Evolutionary conservation across 2,329 filamentous ascomycete genomes (phyloP).

Genomic region (Fusarium chlamydosporum): DNA sequence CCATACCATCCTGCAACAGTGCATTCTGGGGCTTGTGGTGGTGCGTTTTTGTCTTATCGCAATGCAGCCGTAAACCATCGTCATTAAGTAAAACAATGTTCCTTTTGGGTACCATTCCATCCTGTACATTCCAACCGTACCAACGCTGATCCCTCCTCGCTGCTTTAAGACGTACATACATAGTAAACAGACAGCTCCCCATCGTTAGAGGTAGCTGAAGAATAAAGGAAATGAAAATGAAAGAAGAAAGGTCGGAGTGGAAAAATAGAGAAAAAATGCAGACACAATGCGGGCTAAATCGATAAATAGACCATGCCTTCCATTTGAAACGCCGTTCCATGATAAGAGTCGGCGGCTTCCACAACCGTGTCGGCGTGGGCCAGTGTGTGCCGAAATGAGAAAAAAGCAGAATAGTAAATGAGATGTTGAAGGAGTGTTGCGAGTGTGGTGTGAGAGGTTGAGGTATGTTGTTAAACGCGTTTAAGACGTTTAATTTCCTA

Average conservation of each 20-base stretch:
- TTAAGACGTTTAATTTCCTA: conserved; percentile 21
- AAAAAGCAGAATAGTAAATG: conserved; percentile 17
- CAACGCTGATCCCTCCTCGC: conserved; percentile 39
- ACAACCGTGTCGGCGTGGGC: conserved; percentile 28
- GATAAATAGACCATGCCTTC: conserved; percentile 46
- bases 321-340: conserved; percentile 50
- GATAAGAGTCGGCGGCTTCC: conserved; percentile 43
- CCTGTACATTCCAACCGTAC: conserved; percentile 43
- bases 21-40: conserved; percentile 26
- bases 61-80: conserved; percentile 53
- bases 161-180: conserved; percentile 35
- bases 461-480: conserved; percentile 5
- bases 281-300: conserved; percentile 47
- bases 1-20: conserved; percentile 22
- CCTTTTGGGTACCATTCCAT: conserved; percentile 48
- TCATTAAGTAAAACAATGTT: conserved; percentile 51
- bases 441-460: conserved; percentile 13
- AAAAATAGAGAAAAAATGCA: conserved; percentile 40
- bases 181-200: conserved; percentile 32
- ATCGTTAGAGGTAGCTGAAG: conserved; percentile 24
- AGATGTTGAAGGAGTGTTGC: conserved; percentile 33
- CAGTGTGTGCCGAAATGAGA: conserved; percentile 36
- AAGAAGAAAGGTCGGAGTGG: conserved; percentile 26
- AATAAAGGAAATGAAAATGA: conserved; percentile 26
- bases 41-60: conserved; percentile 48